phyloP scores from a whole-genome alignment of 1,284 basidiomycete species.

The Tilletiaria anomala region DNA sequence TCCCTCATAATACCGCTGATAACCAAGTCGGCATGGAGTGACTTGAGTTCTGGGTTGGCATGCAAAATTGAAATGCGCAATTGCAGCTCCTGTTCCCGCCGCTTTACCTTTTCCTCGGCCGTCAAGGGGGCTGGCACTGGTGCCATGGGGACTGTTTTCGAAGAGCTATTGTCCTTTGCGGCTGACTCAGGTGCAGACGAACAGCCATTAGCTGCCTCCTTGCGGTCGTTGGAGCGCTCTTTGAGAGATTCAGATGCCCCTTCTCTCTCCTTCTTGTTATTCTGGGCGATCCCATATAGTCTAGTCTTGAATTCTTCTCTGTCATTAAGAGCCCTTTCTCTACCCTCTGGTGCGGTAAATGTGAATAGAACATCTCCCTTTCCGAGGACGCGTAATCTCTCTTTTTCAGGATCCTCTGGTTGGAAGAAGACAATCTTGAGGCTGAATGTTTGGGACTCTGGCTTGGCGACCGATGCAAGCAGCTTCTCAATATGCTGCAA shows the following conservation, averaged over 20 bases:
- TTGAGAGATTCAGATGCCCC: background rate
- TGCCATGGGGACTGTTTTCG: background rate
- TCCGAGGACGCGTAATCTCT: too few relatives aligned
- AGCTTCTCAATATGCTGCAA: background rate
- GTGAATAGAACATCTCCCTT: too few relatives aligned
- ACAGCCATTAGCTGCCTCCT: too few relatives aligned
- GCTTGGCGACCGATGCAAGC: background rate
- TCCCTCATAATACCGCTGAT: conserved; percentile 19
- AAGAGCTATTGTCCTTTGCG: too few relatives aligned
- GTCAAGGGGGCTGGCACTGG: background rate
- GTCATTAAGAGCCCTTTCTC: background rate
- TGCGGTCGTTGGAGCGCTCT: background rate
- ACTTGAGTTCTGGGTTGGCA: conserved; percentile 19
- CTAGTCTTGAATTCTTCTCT: background rate
- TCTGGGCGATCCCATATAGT: background rate
- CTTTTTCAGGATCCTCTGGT: background rate
- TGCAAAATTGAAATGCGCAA: conserved; percentile 27
- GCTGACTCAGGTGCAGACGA: too few relatives aligned
- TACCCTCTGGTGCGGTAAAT: background rate
- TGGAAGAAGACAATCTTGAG: background rate
- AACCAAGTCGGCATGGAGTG: conserved; percentile 34
- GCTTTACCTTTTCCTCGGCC: background rate
- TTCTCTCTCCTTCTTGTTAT: background rate
- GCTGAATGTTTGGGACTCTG: background rate
- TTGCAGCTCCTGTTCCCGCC: conserved; percentile 16